A percentile compares a stretch with the other conserved stretches of the same genome.
Conservation (phyloP, 2,329 filamentous ascomycete genomes). For the Alternaria solani region DNA sequence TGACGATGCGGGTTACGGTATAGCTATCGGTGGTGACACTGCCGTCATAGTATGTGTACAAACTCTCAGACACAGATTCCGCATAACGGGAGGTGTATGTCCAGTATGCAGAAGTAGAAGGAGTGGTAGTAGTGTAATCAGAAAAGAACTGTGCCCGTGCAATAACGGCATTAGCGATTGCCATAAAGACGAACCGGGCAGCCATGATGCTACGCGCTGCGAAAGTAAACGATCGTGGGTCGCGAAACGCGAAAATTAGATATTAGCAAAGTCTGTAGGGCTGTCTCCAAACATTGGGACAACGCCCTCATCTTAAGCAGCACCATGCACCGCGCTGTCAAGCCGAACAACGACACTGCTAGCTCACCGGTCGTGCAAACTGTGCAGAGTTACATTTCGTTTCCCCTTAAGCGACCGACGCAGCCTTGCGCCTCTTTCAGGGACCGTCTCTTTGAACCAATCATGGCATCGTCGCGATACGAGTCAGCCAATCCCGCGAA, state of each 20-base stretch:
- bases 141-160: slow-evolving; percentile 22
- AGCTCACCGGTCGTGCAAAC: slow-evolving; percentile 32
- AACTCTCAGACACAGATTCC: slow-evolving; percentile 21
- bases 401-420: slow-evolving; percentile 25
- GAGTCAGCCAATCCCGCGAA: slow-evolving; percentile 10
- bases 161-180: slow-evolving; percentile 21
- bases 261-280: slow-evolving; percentile 18
- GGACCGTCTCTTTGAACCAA: slow-evolving; percentile 15
- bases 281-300: slow-evolving; percentile 20
- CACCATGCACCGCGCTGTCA: slow-evolving; percentile 19
- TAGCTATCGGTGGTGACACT: slow-evolving; percentile 21
- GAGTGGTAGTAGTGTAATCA: neutral
- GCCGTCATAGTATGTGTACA: slow-evolving; percentile 24
- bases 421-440: slow-evolving; percentile 27
- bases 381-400: slow-evolving; percentile 27
- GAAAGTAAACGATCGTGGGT: slow-evolving; percentile 10
- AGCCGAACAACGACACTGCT: slow-evolving; percentile 17
- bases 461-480: slow-evolving; percentile 17
- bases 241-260: slow-evolving; percentile 19
- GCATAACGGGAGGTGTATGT: slow-evolving; percentile 33
- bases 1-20: slow-evolving; percentile 28
- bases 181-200: slow-evolving; percentile 20
- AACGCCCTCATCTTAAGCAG: slow-evolving; percentile 32
- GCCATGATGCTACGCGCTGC: slow-evolving; percentile 23
- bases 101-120: slow-evolving; percentile 30